phyloP scores from a whole-genome alignment of 495 filamentous ascomycete species.

The Xylaria grammica region DNA sequence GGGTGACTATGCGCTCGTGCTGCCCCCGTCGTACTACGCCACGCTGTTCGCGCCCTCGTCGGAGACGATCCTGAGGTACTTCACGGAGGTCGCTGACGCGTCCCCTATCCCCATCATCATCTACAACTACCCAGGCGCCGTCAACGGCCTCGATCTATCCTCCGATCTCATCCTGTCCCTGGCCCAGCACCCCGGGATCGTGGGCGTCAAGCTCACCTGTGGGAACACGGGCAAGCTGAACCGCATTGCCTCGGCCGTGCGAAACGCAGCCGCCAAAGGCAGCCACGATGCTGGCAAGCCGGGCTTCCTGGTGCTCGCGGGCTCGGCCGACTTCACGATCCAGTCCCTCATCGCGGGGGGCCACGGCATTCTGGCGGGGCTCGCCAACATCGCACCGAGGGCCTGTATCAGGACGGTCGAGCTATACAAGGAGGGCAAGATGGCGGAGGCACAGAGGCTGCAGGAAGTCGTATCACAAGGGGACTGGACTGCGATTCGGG shows the following conservation, averaged over 20 bases:
- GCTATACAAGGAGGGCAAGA: constrained; percentile 69
- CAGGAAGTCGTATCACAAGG: constrained; percentile 74
- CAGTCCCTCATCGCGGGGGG: constrained; percentile 78
- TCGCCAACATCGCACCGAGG: constrained; percentile 78
- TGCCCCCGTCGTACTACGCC: constrained; percentile 87
- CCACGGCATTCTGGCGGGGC: constrained; percentile 78
- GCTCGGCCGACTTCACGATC: constrained; percentile 83
- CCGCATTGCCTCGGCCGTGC: constrained; percentile 58
- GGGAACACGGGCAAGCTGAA: constrained; percentile 87
- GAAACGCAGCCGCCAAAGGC: not conserved
- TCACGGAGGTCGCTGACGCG: constrained; percentile 69
- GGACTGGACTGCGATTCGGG: constrained; percentile 83
- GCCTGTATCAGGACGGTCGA: constrained; percentile 75
- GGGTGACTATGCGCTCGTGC: constrained; percentile 82
- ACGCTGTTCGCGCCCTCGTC: constrained; percentile 63
- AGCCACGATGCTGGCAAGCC: constrained; percentile 51
- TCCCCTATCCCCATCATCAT: constrained; percentile 76
- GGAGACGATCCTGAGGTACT: constrained; percentile 72
- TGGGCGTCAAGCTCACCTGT: constrained; percentile 86
- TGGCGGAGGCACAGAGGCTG: constrained; percentile 70
- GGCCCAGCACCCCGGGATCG: constrained; percentile 74
- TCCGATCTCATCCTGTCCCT: constrained; percentile 77
- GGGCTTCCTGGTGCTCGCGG: constrained; percentile 78
- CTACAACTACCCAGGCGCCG: constrained; percentile 87
- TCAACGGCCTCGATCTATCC: constrained; percentile 82